Base-by-base conservation (phyloP, 306 rosid genomes). In the Begonia loranthoides region DNA sequence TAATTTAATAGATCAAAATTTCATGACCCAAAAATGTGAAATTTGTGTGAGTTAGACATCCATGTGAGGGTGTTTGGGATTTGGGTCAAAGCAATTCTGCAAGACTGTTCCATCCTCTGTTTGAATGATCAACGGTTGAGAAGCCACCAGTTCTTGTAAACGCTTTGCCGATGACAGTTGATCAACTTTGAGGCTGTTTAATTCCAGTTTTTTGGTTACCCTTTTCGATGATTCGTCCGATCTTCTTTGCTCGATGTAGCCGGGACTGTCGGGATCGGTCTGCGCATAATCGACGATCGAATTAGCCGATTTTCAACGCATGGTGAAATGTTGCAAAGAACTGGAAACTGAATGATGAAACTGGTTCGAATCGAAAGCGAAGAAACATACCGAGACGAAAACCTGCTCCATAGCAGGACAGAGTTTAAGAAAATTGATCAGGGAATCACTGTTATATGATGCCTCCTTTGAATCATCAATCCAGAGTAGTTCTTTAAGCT, bases 371-470 rank as follows among this genome's bases (percentile, higher is more conserved):
- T 22, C 28, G 4, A 28, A n/a, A n/a, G n/a, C n/a, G n/a, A n/a
- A n/a, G n/a, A n/a, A 28, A 28, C 9, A 28, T 57, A 80, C 87
- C 1, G 74, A 72, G n/a, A 83, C 55, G 64, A 59, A 66, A 49
- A 87, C 79, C 57, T 55, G 60, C 63, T 80, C 79, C 43, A 87
- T 61, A 45, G 73, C 66, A 24, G 96, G 90, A 41, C 94, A 87
- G 28, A 78, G 57, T 50, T 54, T 74, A 51, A 83, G 52, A 57
- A 87, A 78, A 59, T 67, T 69, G 50, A 78, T 54, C 16, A 80
- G 58, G 45, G 69, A 66, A 49, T 78, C 77, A 45, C 52, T 64
- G 68, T 19, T 70, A 56, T 36, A 51, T 9, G 55, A 75, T 63
- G 52, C 36, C 9, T 28, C 73, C 41, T 67, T 67, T 13, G 45